phyloP scores from a whole-genome alignment of 257 asterid genomes.

The Anisodus tanguticus region DNA sequence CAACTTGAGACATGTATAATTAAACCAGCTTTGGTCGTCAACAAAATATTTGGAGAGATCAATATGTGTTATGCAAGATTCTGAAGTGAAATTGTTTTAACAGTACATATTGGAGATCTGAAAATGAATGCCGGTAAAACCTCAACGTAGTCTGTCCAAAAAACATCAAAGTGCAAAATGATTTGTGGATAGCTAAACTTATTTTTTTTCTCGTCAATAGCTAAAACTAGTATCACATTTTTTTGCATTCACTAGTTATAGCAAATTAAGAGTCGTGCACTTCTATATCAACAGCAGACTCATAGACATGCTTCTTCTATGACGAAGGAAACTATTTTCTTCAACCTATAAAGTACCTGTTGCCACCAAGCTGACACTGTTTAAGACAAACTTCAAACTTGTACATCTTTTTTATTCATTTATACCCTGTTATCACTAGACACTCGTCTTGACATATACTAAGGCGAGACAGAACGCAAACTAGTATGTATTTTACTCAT shows the following conservation, averaged over 20 bases:
- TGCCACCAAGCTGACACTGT: background rate
- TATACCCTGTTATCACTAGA: background rate
- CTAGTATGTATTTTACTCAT: background rate
- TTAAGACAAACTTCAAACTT: background rate
- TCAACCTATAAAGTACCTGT: background rate
- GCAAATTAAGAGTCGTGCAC: background rate
- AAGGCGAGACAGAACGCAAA: background rate
- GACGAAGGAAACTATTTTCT: background rate
- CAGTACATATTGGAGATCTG: background rate
- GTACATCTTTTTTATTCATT: background rate
- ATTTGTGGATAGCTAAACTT: background rate
- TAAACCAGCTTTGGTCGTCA: background rate
- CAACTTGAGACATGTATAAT: background rate
- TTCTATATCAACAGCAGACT: background rate
- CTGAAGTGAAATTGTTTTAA: background rate
- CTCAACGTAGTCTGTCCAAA: background rate
- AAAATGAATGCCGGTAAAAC: background rate
- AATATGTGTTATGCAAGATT: background rate
- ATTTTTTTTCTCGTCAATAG: too few species aligned
- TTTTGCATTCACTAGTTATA: background rate
- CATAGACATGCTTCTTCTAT: background rate
- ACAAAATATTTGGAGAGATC: background rate
- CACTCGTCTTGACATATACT: background rate
- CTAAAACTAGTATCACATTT: background rate
- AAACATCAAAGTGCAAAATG: background rate